Evolutionary conservation across 495 filamentous ascomycete species (phyloP), one percentile per base, ranked within the genome.

Genomic region (Penicillium tannophilum): DNA sequence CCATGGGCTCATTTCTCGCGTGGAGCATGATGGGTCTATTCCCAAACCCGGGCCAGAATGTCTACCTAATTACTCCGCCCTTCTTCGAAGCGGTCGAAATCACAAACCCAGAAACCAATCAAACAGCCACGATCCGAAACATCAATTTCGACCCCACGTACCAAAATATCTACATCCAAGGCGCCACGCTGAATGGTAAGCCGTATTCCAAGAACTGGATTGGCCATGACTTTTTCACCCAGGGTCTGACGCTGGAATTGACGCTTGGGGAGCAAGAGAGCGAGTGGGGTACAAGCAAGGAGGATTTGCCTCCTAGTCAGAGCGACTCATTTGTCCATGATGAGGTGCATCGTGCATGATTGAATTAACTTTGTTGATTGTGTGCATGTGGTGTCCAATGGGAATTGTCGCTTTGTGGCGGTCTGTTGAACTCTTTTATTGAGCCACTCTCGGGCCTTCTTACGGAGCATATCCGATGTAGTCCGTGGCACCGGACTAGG

Each of bases 191-290:
- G 14, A 73, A 91, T 65, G 88, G 88, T 3, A 58, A 76, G 59
- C 69, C 76, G 4, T 92, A 89, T 43, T 85, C 75, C 0, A 86
- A 79, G 75, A 91, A 80, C 60, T 92, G 88, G 88, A 79, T 92
- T 35, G 82, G 82, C 16, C 88, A 92, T 63, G 85, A 84, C 47
- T 91, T 92, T 64, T 91, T 91, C 64, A 83, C 84, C 0, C 76
- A 88, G 39, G 90, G 89, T 9, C 82, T 82, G 70, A 84, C 86
- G 66, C 77, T 91, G 28, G 86, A 90, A 39, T 72, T 92, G 59
- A 83, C 76, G 26, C 68, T 92, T 6, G 89, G 89, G 0, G 67
- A 64, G 11, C 81, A 76, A 36, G 89, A 91, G 70, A 90, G 88
- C 64, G 57, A 63, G 0, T 91, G 89, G 89, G 89, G 88, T 0